Conservation (phyloP, 108 stramenopile genomes). For the Nitzschia sp. region DNA sequence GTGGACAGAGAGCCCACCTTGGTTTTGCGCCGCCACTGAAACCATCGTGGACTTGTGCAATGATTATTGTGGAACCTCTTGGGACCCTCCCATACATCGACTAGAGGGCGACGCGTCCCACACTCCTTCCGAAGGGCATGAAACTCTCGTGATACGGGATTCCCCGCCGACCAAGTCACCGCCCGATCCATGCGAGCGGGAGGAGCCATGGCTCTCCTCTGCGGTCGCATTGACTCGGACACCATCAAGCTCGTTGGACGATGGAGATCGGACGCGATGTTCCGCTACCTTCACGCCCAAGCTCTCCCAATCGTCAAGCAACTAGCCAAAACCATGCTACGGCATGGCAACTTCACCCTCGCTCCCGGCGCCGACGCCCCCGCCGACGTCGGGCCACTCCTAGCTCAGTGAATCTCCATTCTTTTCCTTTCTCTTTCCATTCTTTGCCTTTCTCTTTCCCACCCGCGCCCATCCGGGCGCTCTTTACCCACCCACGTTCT, state of each 20-base stretch:
- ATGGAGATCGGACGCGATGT: slow-evolving; percentile 55
- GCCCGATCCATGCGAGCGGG: slow-evolving; percentile 53
- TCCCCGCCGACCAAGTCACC: slow-evolving; percentile 29
- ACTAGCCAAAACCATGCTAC: slow-evolving; percentile 38
- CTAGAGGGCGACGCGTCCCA: too few relatives aligned
- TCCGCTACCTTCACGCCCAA: slow-evolving; percentile 50
- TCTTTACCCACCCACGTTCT: too few relatives aligned
- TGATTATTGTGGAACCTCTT: too few relatives aligned
- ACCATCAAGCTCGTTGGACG: slow-evolving; percentile 49
- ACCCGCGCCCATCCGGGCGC: too few relatives aligned
- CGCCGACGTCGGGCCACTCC: neutral
- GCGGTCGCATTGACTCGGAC: slow-evolving; percentile 37
- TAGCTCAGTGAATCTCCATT: too few relatives aligned
- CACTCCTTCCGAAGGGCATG: too few relatives aligned
- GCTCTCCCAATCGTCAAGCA: slow-evolving; percentile 29
- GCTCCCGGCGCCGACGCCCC: slow-evolving; percentile 19
- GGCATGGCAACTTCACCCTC: slow-evolving; percentile 25
- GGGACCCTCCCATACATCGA: too few relatives aligned
- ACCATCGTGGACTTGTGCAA: slow-evolving; percentile 36
- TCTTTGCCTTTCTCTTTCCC: too few relatives aligned
- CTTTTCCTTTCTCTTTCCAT: too few relatives aligned
- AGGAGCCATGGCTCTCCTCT: slow-evolving; percentile 54
- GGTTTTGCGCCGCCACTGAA: slow-evolving; percentile 40
- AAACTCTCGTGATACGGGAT: too few relatives aligned
- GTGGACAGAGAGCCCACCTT: slow-evolving; percentile 38